These are phyloP conservation scores for Sclerotinia sclerotiorum DNA, from an alignment of 2,329 filamentous ascomycete species.

Conservation along the genomic window DNA sequence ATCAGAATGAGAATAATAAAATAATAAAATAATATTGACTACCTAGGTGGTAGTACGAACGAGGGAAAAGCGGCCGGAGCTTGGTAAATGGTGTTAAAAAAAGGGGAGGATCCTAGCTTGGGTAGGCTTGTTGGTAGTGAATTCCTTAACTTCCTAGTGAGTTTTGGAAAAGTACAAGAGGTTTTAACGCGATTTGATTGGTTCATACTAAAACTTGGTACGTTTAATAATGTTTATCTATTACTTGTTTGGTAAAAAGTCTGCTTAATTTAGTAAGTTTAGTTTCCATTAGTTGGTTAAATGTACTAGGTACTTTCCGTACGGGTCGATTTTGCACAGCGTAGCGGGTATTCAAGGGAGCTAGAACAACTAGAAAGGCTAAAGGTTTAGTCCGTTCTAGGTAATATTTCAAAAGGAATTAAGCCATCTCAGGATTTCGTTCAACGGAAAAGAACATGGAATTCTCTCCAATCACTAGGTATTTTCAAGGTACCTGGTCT, in stretches of 20 bases:
- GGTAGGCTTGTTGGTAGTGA: background rate
- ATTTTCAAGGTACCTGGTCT: background rate
- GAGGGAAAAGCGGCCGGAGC: background rate
- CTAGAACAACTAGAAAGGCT: background rate
- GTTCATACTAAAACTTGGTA: background rate
- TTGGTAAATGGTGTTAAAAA: background rate
- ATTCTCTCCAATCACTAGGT: background rate
- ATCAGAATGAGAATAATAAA: background rate
- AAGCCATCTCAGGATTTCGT: background rate
- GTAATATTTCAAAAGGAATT: background rate
- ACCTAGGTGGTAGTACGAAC: background rate
- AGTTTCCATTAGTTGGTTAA: background rate
- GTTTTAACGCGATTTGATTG: background rate
- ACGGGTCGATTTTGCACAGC: background rate
- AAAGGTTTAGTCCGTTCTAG: fast-evolving
- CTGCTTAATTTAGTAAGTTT: background rate
- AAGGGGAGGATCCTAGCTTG: constrained; percentile 7
- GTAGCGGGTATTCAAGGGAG: background rate
- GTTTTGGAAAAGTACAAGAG: background rate
- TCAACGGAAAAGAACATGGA: background rate
- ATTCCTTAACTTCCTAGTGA: background rate
- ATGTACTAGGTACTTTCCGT: background rate
- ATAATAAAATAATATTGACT: background rate
- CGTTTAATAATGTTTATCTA: background rate
- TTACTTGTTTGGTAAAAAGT: background rate